Base-by-base conservation (phyloP, 2,329 filamentous ascomycete genomes). In the Penicillium hordei region DNA sequence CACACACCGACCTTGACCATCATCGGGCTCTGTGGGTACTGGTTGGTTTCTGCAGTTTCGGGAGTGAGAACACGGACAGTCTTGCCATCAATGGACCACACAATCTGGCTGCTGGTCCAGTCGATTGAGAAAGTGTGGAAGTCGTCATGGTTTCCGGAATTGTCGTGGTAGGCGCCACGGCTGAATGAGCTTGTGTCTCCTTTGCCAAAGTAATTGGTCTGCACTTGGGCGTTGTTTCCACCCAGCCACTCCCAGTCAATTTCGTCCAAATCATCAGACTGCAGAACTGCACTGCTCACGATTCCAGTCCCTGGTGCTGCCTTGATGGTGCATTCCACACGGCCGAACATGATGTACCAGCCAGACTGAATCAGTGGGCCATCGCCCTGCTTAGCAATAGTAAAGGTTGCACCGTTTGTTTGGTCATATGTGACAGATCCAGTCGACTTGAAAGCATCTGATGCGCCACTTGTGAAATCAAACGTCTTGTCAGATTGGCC, bases 291-390 rank as follows among this genome's bases (percentile, higher is more conserved):
- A 45, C 91, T 94, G 75, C 91, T 96, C 64, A 99, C 93, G 68
- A 99, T 97, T 59, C 94, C 94, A 10, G 85, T 87, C 8, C 94
- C 94, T 0, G 92, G 88, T 10, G 94, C 92, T 27, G 91, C 87
- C 77, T 93, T 93, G 80, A 97, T 83, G 33, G 86, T 88, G 65
- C 93, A 85, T 64, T 96, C 89, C 70, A 97, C 90, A 62, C 88
- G 89, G 65, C 94, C 94, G 74, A 97, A 99, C 94, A 99, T 97
- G 79, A 99, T 96, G 82, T 97, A 97, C 85, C 96, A 97, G 69
- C 94, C 86, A 60, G 92, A 96, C 63, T 84, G 83, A 60, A 99
- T 85, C 73, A 93, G 89, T 0, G 94, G 94, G 3, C 91, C 85
- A 71, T 99, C 91, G 57, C 93, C 93, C 50, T 87, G 82, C 70